Percentiles rank a stretch among this genome's conserved stretches.
phyloP scores from a whole-genome alignment of 352 stramenopile genomes.

The Pythium dissimile region DNA sequence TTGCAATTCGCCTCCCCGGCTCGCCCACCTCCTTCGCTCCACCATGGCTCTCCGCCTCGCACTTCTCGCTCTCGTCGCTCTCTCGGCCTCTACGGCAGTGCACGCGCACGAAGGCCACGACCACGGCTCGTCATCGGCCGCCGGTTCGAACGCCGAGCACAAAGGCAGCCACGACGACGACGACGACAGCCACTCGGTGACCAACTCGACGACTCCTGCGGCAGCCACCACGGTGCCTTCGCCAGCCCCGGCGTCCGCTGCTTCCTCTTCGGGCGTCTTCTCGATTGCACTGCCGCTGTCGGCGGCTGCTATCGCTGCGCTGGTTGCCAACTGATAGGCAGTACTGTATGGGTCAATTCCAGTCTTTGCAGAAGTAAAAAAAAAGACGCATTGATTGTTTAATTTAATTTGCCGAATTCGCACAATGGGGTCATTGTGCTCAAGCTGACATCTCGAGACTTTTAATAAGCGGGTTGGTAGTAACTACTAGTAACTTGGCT shows the following conservation, averaged over 20 bases:
- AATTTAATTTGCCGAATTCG: no score
- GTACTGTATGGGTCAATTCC: not conserved
- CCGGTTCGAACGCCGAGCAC: not conserved
- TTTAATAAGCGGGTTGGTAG: no score
- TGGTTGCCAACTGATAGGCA: conserved; percentile 2
- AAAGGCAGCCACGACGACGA: not conserved
- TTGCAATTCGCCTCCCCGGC: not conserved
- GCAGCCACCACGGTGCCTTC: not conserved
- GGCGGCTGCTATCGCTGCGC: conserved; percentile 2
- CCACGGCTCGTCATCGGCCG: not conserved
- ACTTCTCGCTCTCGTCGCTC: conserved; percentile 1
- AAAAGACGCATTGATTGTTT: no score
- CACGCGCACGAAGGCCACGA: conserved; percentile 11
- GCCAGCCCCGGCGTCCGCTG: not conserved
- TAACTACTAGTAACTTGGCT: no score
- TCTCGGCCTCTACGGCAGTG: conserved; percentile 5
- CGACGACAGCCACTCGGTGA: not conserved
- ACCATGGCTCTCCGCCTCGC: conserved; percentile 7
- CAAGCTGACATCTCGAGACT: no score
- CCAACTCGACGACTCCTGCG: not conserved
- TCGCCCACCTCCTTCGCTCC: not conserved
- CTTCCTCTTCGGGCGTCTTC: conserved; percentile 4
- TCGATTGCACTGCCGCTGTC: conserved; percentile 20
- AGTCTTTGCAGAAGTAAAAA: no score
- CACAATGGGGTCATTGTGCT: no score